These are phyloP conservation scores for Phytophthora ohioensis DNA, from an alignment of 352 stramenopile species.

Conservation along the genomic window DNA sequence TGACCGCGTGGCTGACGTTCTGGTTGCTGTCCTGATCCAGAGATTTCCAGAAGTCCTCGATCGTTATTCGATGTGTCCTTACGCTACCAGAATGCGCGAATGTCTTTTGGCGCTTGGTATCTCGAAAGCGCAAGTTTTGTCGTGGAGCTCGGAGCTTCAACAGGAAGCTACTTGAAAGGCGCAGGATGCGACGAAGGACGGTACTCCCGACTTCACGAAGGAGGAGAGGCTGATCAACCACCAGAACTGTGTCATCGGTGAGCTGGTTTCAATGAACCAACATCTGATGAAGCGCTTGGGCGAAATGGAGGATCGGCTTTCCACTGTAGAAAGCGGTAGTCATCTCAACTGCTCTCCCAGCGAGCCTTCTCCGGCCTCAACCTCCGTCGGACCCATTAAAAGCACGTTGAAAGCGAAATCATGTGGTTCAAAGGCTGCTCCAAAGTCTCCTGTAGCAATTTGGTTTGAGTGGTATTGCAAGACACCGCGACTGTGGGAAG, in stretches of 20 bases:
- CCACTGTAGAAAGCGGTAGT: slow-evolving; percentile 1
- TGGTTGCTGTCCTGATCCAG: slow-evolving; percentile 1
- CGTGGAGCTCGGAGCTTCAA: slow-evolving; percentile 10
- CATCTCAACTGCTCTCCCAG: background rate
- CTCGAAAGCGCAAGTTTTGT: background rate
- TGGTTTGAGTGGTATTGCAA: slow-evolving; percentile 27
- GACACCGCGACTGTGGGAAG: slow-evolving; percentile 15
- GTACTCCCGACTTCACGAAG: background rate
- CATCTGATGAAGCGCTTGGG: background rate
- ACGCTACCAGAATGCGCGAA: background rate
- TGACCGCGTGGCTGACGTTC: background rate
- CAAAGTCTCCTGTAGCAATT: slow-evolving; percentile 1
- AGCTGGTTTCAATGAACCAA: slow-evolving; percentile 16
- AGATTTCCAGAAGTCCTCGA: slow-evolving; percentile 11
- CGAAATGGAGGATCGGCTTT: slow-evolving; percentile 8
- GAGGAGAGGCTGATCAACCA: slow-evolving; percentile 20
- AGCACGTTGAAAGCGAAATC: background rate
- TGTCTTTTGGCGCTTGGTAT: slow-evolving; percentile 1
- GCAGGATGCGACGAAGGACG: background rate
- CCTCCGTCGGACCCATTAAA: background rate
- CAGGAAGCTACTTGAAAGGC: background rate
- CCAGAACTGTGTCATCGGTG: slow-evolving; percentile 14
- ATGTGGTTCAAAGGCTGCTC: slow-evolving; percentile 2
- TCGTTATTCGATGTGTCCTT: slow-evolving; percentile 13
- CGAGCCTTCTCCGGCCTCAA: background rate